Conservation (phyloP, 495 filamentous ascomycete genomes). For the Tuber brumale region DNA sequence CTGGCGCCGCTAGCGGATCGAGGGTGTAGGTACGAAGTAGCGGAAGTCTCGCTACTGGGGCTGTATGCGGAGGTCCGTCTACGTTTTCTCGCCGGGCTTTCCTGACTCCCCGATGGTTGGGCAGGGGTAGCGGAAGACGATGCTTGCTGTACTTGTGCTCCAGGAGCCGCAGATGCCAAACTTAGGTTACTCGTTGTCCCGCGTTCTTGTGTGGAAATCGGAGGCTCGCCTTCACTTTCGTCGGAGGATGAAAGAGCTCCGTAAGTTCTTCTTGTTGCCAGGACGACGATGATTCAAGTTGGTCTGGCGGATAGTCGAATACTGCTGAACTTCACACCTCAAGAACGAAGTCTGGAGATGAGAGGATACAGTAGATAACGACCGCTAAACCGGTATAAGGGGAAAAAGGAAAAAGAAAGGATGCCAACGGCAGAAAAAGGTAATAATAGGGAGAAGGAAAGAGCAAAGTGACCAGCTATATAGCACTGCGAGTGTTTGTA, state of each 20-base stretch:
- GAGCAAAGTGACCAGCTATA: neutral
- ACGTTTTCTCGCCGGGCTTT: slow-evolving; percentile 34
- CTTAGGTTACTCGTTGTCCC: slow-evolving; percentile 17
- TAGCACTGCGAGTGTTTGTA: neutral
- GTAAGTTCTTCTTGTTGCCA: slow-evolving; percentile 44
- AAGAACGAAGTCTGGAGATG: slow-evolving; percentile 42
- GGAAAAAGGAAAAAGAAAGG: slow-evolving; percentile 14
- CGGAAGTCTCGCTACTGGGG: slow-evolving; percentile 26
- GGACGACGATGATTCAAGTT: slow-evolving; percentile 41
- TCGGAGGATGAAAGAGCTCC: slow-evolving; percentile 41
- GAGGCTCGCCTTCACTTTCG: slow-evolving; percentile 41
- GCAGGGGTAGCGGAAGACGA: slow-evolving; percentile 27
- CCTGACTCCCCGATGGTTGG: slow-evolving; percentile 29
- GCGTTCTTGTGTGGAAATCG: slow-evolving; percentile 21
- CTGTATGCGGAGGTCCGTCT: slow-evolving; percentile 40
- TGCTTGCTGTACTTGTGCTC: slow-evolving; percentile 28
- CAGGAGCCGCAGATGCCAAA: slow-evolving; percentile 23
- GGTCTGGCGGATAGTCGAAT: slow-evolving; percentile 40
- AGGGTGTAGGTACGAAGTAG: slow-evolving; percentile 22
- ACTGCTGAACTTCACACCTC: slow-evolving; percentile 42
- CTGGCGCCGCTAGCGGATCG: slow-evolving; percentile 9
- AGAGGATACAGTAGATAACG: slow-evolving; percentile 41
- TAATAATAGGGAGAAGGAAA: slow-evolving; percentile 8
- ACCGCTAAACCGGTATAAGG: slow-evolving; percentile 39
- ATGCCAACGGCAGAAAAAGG: slow-evolving; percentile 13